phyloP scores from a whole-genome alignment of 345 rosid genomes.

The Brassica juncea region DNA sequence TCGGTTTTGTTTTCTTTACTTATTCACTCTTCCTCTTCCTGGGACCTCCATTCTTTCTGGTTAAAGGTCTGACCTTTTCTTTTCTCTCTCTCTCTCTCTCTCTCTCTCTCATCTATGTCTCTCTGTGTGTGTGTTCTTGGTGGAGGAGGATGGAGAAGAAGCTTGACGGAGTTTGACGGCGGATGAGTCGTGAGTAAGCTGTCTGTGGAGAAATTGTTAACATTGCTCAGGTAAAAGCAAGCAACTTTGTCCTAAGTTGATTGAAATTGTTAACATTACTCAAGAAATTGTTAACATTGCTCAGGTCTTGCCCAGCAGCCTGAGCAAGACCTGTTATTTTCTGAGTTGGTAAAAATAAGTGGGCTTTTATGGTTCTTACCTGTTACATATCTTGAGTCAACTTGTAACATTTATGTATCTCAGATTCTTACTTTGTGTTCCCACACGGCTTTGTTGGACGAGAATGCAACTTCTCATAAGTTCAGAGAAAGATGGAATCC shows the following conservation, averaged over 20 bases:
- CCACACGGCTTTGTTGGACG: constrained; percentile 86
- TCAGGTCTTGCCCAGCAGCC: constrained; percentile 76
- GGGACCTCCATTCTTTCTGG: no score
- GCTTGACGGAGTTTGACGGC: no score
- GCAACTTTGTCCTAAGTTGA: neutral
- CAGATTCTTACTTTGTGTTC: constrained; percentile 94
- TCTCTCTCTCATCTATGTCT: no score
- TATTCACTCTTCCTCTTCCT: no score
- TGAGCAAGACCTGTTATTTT: constrained; percentile 37
- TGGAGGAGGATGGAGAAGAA: no score
- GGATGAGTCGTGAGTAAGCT: constrained; percentile 64
- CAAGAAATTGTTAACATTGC: no score
- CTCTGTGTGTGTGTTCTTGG: no score
- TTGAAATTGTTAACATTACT: constrained; percentile 28
- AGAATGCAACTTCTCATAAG: constrained; percentile 81
- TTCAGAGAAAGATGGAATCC: constrained; percentile 86
- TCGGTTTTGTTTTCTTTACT: no score
- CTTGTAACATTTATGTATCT: constrained; percentile 15
- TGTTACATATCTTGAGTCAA: constrained; percentile 15
- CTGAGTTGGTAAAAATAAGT: constrained; percentile 69
- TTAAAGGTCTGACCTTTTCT: no score
- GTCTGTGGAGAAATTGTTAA: constrained; percentile 95
- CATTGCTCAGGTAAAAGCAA: constrained; percentile 75
- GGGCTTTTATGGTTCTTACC: neutral
- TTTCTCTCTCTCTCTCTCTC: no score